Conservation (phyloP, 331 rosid species). For the Quercus lobata region DNA sequence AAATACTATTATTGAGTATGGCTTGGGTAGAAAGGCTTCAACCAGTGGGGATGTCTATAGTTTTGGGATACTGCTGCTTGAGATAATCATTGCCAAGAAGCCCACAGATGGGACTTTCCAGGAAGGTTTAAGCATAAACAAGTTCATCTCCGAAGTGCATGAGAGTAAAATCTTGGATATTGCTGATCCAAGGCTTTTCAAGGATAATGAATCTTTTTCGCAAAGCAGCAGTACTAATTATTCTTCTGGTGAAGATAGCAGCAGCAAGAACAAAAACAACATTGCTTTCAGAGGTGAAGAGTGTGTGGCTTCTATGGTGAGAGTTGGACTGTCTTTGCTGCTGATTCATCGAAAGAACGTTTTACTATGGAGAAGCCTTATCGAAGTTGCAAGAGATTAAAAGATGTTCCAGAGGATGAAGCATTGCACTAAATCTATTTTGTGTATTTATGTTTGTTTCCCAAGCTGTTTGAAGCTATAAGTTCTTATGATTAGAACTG, state of each 20-base stretch:
- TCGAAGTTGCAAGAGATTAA: no score
- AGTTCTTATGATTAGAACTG: no score
- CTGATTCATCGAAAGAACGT: no score
- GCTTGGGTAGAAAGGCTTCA: constrained; percentile 28
- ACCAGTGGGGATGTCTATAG: constrained; percentile 39
- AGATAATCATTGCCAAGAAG: constrained; percentile 34
- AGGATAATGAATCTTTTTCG: neutral
- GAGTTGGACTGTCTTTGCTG: constrained; percentile 28
- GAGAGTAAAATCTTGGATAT: constrained; percentile 18
- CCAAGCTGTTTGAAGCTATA: no score
- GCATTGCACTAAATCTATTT: no score
- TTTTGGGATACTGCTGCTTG: constrained; percentile 40
- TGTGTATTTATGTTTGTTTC: no score
- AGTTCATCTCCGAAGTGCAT: neutral
- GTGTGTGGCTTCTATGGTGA: constrained; percentile 12
- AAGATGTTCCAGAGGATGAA: no score
- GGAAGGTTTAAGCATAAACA: constrained; percentile 28
- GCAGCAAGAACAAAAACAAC: neutral
- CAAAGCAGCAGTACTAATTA: neutral
- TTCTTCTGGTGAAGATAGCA: neutral
- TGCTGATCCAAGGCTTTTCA: constrained; percentile 24
- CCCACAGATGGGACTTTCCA: constrained; percentile 43
- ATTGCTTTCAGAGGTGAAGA: constrained; percentile 16
- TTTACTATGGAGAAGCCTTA: no score
- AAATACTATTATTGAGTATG: constrained; percentile 27